phyloP scores from a whole-genome alignment of 1,284 basidiomycete genomes.

The Ceratobasidium sp. region DNA sequence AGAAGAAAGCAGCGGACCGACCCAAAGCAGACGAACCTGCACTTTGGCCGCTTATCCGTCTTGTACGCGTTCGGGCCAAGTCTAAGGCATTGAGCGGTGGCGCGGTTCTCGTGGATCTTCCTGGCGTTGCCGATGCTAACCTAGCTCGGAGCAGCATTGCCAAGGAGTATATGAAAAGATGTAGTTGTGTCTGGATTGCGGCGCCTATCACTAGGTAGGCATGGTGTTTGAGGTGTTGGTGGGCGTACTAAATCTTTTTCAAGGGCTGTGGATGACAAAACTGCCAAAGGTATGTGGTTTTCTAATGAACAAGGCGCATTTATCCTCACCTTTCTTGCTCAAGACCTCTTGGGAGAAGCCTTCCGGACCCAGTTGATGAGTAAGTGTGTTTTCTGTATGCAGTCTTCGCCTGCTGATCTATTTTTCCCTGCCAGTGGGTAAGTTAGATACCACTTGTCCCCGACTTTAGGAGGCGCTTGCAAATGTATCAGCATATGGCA shows the following conservation, averaged over 20 bases:
- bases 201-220: conserved; percentile 14
- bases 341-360: conserved; percentile 64
- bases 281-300: conserved; percentile 57
- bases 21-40: conserved; percentile 44
- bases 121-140: conserved; percentile 67
- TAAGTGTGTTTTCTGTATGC: conserved; percentile 50
- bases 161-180: conserved; percentile 66
- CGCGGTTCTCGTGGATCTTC: conserved; percentile 64
- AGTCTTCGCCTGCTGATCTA: conserved; percentile 5
- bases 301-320: no score
- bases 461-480: no score
- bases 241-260: conserved; percentile 62
- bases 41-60: conserved; percentile 66
- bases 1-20: conserved; percentile 43
- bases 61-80: conserved; percentile 64
- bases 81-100: conserved; percentile 61
- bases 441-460: no score
- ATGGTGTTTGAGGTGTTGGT: conserved; percentile 50
- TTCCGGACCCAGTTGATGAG: conserved; percentile 67
- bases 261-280: conserved; percentile 65
- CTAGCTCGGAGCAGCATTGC: conserved; percentile 63
- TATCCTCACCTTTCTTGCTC: conserved; percentile 14
- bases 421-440: conserved; percentile 48
- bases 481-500: no score
- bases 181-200: conserved; percentile 50